Evolutionary conservation across 2,329 filamentous ascomycete genomes (phyloP), one percentile per base, ranked within the genome.

Genomic region (Dendrostoma leiphaemia): DNA sequence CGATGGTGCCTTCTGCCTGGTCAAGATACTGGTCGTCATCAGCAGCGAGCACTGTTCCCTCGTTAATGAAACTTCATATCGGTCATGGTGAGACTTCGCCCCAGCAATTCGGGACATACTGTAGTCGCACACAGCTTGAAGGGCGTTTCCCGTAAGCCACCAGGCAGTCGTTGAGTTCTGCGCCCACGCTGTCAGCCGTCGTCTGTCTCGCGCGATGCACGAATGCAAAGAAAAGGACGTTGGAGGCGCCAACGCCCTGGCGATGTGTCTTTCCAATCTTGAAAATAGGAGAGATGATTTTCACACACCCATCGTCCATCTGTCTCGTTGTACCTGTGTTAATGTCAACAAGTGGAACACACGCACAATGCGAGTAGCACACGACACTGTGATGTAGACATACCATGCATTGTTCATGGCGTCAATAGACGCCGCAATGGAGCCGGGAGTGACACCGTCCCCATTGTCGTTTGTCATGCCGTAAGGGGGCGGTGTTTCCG

Each of bases 81-180:
- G n/a, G n/a, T n/a, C n/a, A n/a, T n/a, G n/a, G n/a, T 44, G 23
- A 26, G 26, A 13, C 38, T n/a, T n/a, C n/a, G 10, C 7, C 31
- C 23, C 10, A 34, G 29, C 6, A 41, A 23, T 7, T 7, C 17
- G 26, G 31, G 12, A 51, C 48, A n/a, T 51, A 51, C 48, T 72
- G 61, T 70, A 74, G 52, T 74, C 70, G 10, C 68, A 54, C 15
- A 72, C 51, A 17, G 63, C 60, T 49, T 69, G 68, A 10, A 74
- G 62, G 9, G 71, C 68, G 10, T 69, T 64, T 6, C 66, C 71
- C 34, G 64, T 70, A 34, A 73, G 64, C 71, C 70, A 74, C 72
- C 71, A 74, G 1, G 70, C 65, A 12, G 60, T 61, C 9, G 60
- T 59, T 3, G 65, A 61, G 6, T 66, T 66, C 70, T 70, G 72